phyloP scores from a whole-genome alignment of 1,284 basidiomycete genomes.

The Dichomitus squalens region DNA sequence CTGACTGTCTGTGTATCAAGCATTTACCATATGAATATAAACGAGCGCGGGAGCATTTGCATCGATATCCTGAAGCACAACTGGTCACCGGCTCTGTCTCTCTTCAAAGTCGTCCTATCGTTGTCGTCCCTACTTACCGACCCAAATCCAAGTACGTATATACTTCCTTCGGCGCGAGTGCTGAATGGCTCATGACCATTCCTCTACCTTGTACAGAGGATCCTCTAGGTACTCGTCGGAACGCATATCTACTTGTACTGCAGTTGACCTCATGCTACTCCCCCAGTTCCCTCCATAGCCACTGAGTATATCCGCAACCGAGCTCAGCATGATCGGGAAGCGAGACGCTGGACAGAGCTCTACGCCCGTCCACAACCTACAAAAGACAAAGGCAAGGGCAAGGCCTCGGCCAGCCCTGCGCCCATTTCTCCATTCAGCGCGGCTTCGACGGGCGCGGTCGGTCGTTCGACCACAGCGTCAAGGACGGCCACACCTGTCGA shows the following conservation, averaged over 20 bases:
- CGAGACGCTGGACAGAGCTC: constrained; percentile 62
- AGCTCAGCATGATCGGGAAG: constrained; percentile 63
- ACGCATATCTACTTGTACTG: background rate
- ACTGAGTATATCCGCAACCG: constrained; percentile 68
- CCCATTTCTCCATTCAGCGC: constrained; percentile 12
- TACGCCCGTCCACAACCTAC: constrained; percentile 54
- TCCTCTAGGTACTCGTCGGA: constrained; percentile 56
- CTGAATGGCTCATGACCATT: too few relatives aligned
- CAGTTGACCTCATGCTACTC: background rate
- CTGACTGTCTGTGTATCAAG: constrained; percentile 40
- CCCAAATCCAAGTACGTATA: constrained; percentile 81
- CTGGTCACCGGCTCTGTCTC: constrained; percentile 89
- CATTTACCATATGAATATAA: constrained; percentile 94
- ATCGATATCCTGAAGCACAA: constrained; percentile 86
- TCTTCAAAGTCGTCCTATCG: constrained; percentile 91
- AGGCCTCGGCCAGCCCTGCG: constrained; percentile 20
- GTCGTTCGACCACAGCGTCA: constrained; percentile 11
- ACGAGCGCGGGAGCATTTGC: constrained; percentile 71
- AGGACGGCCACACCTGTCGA: constrained; percentile 18
- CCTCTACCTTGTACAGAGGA: constrained; percentile 49
- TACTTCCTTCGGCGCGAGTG: too few relatives aligned
- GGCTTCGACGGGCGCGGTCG: constrained; percentile 18
- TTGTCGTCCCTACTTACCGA: constrained; percentile 87
- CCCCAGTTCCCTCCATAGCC: constrained; percentile 70
- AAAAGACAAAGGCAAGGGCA: constrained; percentile 38